A percentile compares a stretch with the other conserved stretches of the same genome.
These are phyloP conservation scores for Cymbopogon flexuosus DNA, from an alignment of 202 grass and related monocot genomes.

Conservation along the genomic window DNA sequence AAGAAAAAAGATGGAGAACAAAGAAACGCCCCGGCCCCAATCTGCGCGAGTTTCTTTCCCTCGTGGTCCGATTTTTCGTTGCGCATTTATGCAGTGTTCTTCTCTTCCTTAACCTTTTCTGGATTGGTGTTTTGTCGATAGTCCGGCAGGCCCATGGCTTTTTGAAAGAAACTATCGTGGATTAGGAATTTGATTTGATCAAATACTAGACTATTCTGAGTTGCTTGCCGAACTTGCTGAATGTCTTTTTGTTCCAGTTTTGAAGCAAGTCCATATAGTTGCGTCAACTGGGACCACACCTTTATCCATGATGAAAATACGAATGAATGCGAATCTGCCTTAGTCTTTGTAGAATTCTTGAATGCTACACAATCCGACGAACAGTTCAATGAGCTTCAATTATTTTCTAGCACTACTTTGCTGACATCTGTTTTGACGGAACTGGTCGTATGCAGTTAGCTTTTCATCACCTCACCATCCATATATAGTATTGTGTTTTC, in stretches of 20 bases:
- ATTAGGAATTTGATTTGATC: not conserved
- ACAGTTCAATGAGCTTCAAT: not conserved
- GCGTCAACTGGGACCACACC: not conserved
- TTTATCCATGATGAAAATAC: too few relatives aligned
- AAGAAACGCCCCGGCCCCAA: not conserved
- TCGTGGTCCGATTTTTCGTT: not conserved
- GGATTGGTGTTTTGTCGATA: not conserved
- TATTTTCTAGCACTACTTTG: not conserved
- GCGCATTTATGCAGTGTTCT: not conserved
- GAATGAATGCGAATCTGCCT: not conserved
- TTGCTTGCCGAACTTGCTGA: not conserved
- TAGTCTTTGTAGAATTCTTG: not conserved
- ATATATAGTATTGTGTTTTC: not conserved
- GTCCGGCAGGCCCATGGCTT: not conserved
- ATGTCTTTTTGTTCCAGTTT: not conserved
- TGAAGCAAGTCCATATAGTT: not conserved
- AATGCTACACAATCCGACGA: not conserved
- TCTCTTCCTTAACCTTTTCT: not conserved
- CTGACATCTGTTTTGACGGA: not conserved
- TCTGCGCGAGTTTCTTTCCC: not conserved
- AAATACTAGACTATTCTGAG: not conserved
- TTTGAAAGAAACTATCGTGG: not conserved
- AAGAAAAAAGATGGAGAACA: not conserved
- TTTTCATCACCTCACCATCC: conserved; percentile 9
- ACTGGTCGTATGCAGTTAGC: not conserved